These are phyloP conservation scores for Chlamydomonas schloesseri DNA, from an alignment of 139 green algal genomes.

Conservation along the genomic window DNA sequence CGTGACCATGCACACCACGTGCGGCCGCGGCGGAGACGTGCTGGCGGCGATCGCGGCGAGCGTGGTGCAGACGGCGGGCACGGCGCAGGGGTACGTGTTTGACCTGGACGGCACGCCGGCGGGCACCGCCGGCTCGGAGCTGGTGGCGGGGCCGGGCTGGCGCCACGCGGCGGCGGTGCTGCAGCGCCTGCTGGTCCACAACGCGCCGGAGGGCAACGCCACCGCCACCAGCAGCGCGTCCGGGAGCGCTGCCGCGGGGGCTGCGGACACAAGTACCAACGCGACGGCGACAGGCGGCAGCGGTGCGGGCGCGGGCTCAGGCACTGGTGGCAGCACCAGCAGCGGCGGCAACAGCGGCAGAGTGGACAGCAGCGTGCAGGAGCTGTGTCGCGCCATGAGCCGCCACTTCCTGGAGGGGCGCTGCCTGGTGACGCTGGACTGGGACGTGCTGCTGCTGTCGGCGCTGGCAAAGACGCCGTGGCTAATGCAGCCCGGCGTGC, in stretches of 20 bases:
- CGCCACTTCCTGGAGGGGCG: background rate
- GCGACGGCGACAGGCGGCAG: background rate
- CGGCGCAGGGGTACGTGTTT: background rate
- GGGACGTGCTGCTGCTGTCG: background rate
- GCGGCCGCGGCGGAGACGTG: background rate
- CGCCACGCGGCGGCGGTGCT: background rate
- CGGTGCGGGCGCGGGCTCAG: too few relatives aligned
- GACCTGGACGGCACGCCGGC: background rate
- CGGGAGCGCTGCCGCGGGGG: background rate
- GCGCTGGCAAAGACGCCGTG: background rate
- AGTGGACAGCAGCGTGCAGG: too few relatives aligned
- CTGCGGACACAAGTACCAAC: background rate
- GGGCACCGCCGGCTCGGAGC: background rate
- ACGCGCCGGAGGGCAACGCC: background rate
- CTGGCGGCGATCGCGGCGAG: background rate
- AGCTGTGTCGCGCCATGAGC: background rate
- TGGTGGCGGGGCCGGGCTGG: background rate
- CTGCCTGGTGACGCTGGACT: slow-evolving; percentile 7
- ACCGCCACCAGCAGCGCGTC: background rate
- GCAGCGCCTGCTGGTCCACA: background rate
- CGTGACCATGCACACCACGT: background rate
- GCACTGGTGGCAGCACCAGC: too few relatives aligned
- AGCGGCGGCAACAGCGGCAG: too few relatives aligned
- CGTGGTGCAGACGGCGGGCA: background rate
- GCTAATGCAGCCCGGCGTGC: background rate